Base-by-base conservation (phyloP, 352 stramenopile genomes). In the Phytophthora uliginosa region DNA sequence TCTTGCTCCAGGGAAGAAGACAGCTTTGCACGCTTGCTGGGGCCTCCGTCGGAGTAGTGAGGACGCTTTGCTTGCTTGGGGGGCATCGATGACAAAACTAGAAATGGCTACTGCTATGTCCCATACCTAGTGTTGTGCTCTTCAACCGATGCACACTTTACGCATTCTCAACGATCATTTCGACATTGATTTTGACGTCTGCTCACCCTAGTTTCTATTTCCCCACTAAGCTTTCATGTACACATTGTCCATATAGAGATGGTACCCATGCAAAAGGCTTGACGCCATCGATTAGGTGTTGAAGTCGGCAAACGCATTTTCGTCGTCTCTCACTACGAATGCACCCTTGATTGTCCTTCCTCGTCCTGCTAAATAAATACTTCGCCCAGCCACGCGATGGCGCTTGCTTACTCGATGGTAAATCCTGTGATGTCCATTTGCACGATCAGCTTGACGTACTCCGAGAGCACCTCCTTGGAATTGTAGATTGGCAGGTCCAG, bases 401-500 rank as follows among this genome's bases (percentile, higher is more conserved):
- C 40, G 15, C 56, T 79, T 15, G 38, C 13, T 7, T 83, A 94
- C 74, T 95, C 88, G 67, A 93, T 92, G 24, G 85, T 94, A 77
- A 99, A 99, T 34, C 97, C 96, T 9, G 96, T 99, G 66, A 97
- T 93, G 70, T 99, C 96, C 96, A 99, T 99, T 65, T 98, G 95
- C 48, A 99, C 98, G 31, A 98, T 98, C 63, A 93, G 65, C 50
- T 86, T 90, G 42, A 94, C 55, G 68, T 95, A 94, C 63, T 93
- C 83, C 18, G 76, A 69, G 70, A 95, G 81, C n/a, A 89, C 69
- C 17, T 88, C 78, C 57, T 93, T 88, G 18, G 77, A 86, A 42
- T 83, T 79, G 66, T 95, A 94, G 18, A 89, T 89, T 9, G 88
- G 88, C 67, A 95, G 45, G 71, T 95, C 88, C 24, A 95, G 59